These are phyloP conservation scores for Cylindrotheca closterium DNA, from an alignment of 108 stramenopile genomes.

Conservation along the genomic window DNA sequence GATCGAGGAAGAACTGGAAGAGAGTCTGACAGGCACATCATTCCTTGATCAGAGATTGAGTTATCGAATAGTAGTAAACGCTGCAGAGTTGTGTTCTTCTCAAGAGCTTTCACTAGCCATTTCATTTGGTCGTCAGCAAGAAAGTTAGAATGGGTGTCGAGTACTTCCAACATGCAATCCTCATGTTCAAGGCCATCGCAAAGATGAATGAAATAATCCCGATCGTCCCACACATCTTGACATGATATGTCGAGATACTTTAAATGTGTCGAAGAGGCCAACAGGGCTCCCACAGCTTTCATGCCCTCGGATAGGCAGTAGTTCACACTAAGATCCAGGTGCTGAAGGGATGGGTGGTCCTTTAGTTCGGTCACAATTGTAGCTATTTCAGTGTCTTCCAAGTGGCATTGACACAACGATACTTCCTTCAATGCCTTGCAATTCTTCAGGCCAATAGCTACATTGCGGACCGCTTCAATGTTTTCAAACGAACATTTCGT, in stretches of 20 bases:
- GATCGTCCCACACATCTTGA: conserved; percentile 22
- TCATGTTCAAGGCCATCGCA: conserved; percentile 1
- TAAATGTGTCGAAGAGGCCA: neutral
- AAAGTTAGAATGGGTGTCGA: conserved; percentile 15
- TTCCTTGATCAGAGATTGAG: conserved; percentile 9
- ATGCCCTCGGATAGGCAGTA: conserved; percentile 12
- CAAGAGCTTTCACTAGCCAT: neutral
- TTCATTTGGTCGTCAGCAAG: conserved; percentile 12
- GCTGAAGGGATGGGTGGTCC: neutral
- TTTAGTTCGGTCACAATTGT: neutral
- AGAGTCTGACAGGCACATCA: neutral
- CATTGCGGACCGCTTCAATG: neutral
- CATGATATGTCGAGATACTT: neutral
- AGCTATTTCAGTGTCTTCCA: conserved; percentile 14
- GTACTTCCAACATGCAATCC: neutral
- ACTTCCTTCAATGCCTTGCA: neutral
- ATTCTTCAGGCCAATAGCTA: neutral
- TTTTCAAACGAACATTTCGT: neutral
- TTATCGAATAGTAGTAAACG: conserved; percentile 7
- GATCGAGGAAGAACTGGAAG: neutral
- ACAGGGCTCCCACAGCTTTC: neutral
- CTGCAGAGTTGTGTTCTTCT: neutral
- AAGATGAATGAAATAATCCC: conserved; percentile 8
- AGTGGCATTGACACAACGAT: conserved; percentile 6
- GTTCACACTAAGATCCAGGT: conserved; percentile 12